Evolutionary conservation across 2,329 filamentous ascomycete species (phyloP), one percentile per base, ranked within the genome.

Genomic region (Pseudofabraea citricarpa): DNA sequence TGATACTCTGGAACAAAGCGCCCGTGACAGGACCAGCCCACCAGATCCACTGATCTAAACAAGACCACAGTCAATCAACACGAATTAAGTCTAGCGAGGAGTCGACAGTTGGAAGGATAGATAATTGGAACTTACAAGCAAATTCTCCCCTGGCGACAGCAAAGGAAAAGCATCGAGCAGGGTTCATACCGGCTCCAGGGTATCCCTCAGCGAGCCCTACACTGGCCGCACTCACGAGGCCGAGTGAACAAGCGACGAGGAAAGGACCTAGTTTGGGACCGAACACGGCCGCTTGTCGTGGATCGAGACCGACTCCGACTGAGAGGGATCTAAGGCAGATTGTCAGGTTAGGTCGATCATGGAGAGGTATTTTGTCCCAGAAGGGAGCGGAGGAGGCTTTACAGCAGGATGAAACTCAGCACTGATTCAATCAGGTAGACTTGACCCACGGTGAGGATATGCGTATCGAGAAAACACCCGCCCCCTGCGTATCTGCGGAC

Each of bases 291-390:
- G 60, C 64, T 50, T 77, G 73, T 15, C 74, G 56, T 0, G 75
- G 74, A 54, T 78, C 74, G 4, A 79, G 54, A 7, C 71, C 75
- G 3, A 76, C 68, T 0, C 75, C 73, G 49, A 78, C 78, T 0
- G 73, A 67, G 5, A 77, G 59, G 43, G 76, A 70, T 0, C 53
- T 60, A 9, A 9, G 2, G 15, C 1, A 9, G 5, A 27, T 51
- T 32, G 49, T 43, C 18, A 12, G 1, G 13, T 27, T 27, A 13
- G 24, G 4, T 32, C 16, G 12, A 5, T 40, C 8, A 22, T 18
- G 12, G 6, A 26, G 6, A 31, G 9, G 2, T 2, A 10, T 2
- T 6, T 9, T 7, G 19, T 8, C 6, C 15, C 20, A 24, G 7
- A 18, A 16, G 9, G 3, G 5, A 54, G 44, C 13, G 47, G 45